Percentiles rank a stretch among this genome's conserved stretches.
Evolutionary conservation across 768 basidiomycete genomes (phyloP).

Genomic region (Daedaleopsis sinensis): DNA sequence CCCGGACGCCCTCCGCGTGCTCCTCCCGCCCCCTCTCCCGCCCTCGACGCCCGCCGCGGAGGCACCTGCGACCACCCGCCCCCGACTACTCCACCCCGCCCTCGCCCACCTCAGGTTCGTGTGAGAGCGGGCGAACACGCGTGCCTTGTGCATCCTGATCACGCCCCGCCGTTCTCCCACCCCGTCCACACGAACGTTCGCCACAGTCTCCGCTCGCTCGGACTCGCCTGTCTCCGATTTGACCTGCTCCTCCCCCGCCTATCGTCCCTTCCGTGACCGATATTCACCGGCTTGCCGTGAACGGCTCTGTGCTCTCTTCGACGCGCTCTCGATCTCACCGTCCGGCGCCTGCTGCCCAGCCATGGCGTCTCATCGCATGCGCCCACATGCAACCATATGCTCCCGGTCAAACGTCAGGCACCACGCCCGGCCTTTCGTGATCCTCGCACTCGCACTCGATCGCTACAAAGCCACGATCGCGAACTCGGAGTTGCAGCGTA

Average conservation of each 20-base stretch:
- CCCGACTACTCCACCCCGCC: neutral
- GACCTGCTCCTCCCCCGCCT: neutral
- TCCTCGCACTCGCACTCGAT: too few species aligned
- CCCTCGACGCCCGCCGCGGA: neutral
- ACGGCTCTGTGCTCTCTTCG: slow-evolving; percentile 2
- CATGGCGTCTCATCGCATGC: slow-evolving; percentile 5
- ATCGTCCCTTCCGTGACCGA: slow-evolving; percentile 4
- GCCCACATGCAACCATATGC: slow-evolving; percentile 18
- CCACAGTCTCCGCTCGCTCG: slow-evolving; percentile 17
- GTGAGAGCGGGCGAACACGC: slow-evolving; percentile 11
- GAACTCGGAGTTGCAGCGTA: neutral
- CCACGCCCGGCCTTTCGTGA: slow-evolving; percentile 9
- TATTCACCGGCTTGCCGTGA: slow-evolving; percentile 8
- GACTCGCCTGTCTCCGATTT: slow-evolving; percentile 13
- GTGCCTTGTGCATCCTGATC: slow-evolving; percentile 16
- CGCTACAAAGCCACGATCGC: slow-evolving; percentile 10
- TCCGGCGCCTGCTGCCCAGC: slow-evolving; percentile 16
- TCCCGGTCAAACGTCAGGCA: slow-evolving; percentile 20
- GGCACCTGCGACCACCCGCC: neutral
- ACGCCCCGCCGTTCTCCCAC: slow-evolving; percentile 8
- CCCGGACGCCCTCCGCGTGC: slow-evolving; percentile 18
- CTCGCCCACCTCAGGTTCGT: slow-evolving; percentile 5
- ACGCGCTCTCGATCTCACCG: slow-evolving; percentile 6
- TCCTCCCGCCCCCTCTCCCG: slow-evolving; percentile 13
- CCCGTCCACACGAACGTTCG: slow-evolving; percentile 18